Evolutionary conservation across 2,329 filamentous ascomycete genomes (phyloP), one percentile per base, ranked within the genome.

Genomic region (Peltaster fructicola): DNA sequence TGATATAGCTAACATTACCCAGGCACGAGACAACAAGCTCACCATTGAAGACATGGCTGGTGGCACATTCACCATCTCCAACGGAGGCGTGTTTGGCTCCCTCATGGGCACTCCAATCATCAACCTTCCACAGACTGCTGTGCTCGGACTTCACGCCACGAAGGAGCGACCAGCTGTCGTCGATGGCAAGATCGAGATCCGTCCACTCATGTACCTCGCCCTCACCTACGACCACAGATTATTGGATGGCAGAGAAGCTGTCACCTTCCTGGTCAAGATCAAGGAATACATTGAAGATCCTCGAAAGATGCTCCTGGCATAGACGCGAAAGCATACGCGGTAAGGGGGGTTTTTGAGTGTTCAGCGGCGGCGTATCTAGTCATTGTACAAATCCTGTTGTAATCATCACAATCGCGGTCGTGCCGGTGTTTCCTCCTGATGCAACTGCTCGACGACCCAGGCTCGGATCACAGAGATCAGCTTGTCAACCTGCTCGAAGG

Each of bases 11-110:
- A 21, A 30, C 15, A 20, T 16, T 4, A 7, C 7, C 8, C 36
- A 84, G 80, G 88, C 88, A 35, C 79, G 88, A 35, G 84, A 93
- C 48, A 76, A 77, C 53, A 95, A 95, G 60, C 68, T 98, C 38
- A 95, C 88, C 3, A 93, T 98, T 43, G 88, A 98, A 59, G 88
- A 98, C 50, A 93, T 98, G 82, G 88, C 88, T 32, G 88, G 88
- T 32, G 88, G 88, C 36, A 93, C 85, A 17, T 98, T 93, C 55
- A 95, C 88, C 33, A 93, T 93, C 60, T 88, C 78, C 63, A 95
- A 93, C 51, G 71, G 88, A 30, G 88, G 88, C 40, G 85, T 98
- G 25, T 98, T 98, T 45, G 88, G 88, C 30, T 93, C 85, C 8
- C 63, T 95, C 31, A 90, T 92, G 78, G 88, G 88, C 24, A 98